Percentiles rank a stretch among this genome's conserved stretches.
Conservation (phyloP, 164 flowering plant species). For the Platanus orientalis region DNA sequence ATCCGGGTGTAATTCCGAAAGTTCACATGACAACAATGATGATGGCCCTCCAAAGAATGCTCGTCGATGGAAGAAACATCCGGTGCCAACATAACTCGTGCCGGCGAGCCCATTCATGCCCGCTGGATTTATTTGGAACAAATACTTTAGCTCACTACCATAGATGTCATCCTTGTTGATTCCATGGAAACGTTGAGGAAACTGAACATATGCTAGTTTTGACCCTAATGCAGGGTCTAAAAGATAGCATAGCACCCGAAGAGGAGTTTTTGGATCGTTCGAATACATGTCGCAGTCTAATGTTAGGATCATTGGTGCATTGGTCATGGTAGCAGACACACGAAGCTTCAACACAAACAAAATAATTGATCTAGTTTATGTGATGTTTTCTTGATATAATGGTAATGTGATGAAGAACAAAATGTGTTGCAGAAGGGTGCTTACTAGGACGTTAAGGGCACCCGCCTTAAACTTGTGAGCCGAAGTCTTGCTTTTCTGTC, state of each 20-base stretch:
- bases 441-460: slow-evolving; percentile 81
- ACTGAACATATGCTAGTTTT: slow-evolving; percentile 36
- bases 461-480: slow-evolving; percentile 86
- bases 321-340: slow-evolving; percentile 54
- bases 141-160: slow-evolving; percentile 25
- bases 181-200: slow-evolving; percentile 48
- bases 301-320: slow-evolving; percentile 58
- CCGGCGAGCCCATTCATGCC: slow-evolving; percentile 65
- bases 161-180: slow-evolving; percentile 46
- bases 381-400: no score
- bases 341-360: slow-evolving; percentile 37
- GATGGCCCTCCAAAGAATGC: slow-evolving; percentile 49
- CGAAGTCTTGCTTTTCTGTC: slow-evolving; percentile 51
- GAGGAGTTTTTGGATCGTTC: slow-evolving; percentile 44
- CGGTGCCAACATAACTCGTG: slow-evolving; percentile 51
- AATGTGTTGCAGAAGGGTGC: not conserved
- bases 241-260: slow-evolving; percentile 34
- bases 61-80: slow-evolving; percentile 49
- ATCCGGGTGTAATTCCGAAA: slow-evolving; percentile 25
- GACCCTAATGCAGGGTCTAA: slow-evolving; percentile 17
- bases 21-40: slow-evolving; percentile 16
- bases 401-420: no score
- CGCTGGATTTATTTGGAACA: slow-evolving; percentile 31
- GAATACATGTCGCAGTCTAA: slow-evolving; percentile 55
- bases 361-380: not conserved